phyloP scores from a whole-genome alignment of 2,329 filamentous ascomycete genomes.

The Penicillium sp. region DNA sequence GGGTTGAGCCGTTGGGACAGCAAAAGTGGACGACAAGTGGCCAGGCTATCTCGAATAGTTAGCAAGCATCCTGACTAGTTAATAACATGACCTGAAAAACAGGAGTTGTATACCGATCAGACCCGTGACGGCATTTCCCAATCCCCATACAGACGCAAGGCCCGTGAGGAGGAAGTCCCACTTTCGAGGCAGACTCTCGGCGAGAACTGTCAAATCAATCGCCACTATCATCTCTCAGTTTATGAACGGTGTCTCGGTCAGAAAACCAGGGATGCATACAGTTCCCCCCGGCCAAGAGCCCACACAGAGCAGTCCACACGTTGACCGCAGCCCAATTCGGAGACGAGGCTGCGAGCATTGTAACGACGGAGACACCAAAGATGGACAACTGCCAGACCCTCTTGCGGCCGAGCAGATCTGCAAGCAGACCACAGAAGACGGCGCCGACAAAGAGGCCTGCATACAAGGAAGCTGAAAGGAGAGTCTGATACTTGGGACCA shows the following conservation, averaged over 20 bases:
- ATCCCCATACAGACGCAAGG: conserved; percentile 31
- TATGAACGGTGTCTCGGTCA: too few relatives aligned
- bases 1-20: conserved; percentile 46
- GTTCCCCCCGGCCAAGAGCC: conserved; percentile 29
- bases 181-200: neutral
- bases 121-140: conserved; percentile 36
- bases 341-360: conserved; percentile 6
- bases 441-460: conserved; percentile 13
- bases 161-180: conserved; percentile 5
- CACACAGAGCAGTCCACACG: neutral
- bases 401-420: conserved; percentile 17
- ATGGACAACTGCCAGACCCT: conserved; percentile 16
- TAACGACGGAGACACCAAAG: conserved; percentile 16
- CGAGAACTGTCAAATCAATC: neutral
- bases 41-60: conserved; percentile 60
- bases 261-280: neutral
- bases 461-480: conserved; percentile 5
- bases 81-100: too few relatives aligned
- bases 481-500: neutral
- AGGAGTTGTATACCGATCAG: neutral
- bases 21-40: conserved; percentile 55
- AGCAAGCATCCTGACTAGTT: conserved; percentile 19
- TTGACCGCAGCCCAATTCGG: conserved; percentile 13
- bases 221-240: conserved; percentile 25
- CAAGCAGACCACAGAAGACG: conserved; percentile 4